Evolutionary conservation across 805 yeast species (phyloP).

Genomic region (Ogataea trehaloabstinens): DNA sequence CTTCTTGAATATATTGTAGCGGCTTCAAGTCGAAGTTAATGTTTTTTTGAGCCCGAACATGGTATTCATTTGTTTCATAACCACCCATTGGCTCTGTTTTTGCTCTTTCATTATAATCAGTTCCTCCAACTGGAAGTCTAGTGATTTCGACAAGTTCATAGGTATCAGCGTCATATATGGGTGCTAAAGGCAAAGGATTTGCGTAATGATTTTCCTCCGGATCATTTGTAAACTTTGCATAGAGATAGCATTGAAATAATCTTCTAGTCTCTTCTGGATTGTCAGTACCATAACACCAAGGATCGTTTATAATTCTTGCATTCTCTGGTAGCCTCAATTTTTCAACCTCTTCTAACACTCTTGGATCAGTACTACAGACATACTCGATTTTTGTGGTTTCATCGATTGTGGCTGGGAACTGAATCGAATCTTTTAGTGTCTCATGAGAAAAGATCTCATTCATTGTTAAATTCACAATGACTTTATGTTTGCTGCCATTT

Average conservation of each 20-base stretch:
- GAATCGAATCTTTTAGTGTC: not conserved
- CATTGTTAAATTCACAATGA: too few relatives aligned
- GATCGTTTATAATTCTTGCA: conserved; percentile 59
- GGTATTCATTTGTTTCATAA: conserved; percentile 66
- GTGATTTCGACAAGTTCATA: conserved; percentile 68
- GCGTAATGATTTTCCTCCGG: conserved; percentile 75
- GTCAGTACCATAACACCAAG: conserved; percentile 82
- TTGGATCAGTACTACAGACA: conserved; percentile 51
- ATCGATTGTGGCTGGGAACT: conserved; percentile 31
- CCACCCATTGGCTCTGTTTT: conserved; percentile 62
- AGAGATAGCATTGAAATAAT: conserved; percentile 71
- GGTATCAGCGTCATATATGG: conserved; percentile 64
- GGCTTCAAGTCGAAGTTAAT: conserved; percentile 64
- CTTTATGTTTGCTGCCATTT: too few relatives aligned
- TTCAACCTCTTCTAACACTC: conserved; percentile 59
- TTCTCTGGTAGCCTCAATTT: conserved; percentile 62
- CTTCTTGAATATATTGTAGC: conserved; percentile 68
- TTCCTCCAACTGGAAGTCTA: conserved; percentile 69
- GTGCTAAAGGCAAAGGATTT: conserved; percentile 68
- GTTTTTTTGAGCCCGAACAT: conserved; percentile 64
- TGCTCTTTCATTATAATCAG: conserved; percentile 51
- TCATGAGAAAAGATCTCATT: not conserved
- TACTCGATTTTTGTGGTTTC: conserved; percentile 57
- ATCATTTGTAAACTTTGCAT: conserved; percentile 63
- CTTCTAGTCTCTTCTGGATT: conserved; percentile 58